phyloP scores from a whole-genome alignment of 495 filamentous ascomycete species.

The Bryoglossum gracile region DNA sequence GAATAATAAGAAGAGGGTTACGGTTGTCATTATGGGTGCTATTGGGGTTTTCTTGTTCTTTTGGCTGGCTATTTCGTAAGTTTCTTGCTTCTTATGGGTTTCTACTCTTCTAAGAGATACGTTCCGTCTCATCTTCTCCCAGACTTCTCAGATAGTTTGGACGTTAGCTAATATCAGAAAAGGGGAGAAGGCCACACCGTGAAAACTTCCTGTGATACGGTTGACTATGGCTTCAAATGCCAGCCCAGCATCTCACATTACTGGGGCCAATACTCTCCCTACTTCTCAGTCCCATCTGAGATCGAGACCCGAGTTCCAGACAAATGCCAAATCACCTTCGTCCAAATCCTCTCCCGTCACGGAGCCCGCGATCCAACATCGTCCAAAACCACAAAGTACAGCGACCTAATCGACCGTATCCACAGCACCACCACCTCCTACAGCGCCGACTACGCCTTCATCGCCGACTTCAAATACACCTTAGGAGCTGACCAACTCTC shows the following conservation, averaged over 20 bases:
- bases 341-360: slow-evolving; percentile 71
- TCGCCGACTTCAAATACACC: slow-evolving; percentile 61
- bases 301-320: slow-evolving; percentile 49
- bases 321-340: slow-evolving; percentile 66
- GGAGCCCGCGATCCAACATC: slow-evolving; percentile 74
- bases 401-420: slow-evolving; percentile 49
- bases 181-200: not conserved
- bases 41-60: slow-evolving; percentile 13
- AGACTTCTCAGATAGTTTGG: too few relatives aligned
- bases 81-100: not conserved
- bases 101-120: too few relatives aligned
- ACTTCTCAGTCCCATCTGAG: slow-evolving; percentile 61
- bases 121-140: too few relatives aligned
- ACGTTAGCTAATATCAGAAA: not conserved
- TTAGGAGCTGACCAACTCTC: slow-evolving; percentile 73
- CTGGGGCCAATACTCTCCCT: slow-evolving; percentile 87
- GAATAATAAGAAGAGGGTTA: not conserved
- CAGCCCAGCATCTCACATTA: slow-evolving; percentile 50
- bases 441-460: slow-evolving; percentile 51
- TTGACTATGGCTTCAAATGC: slow-evolving; percentile 58
- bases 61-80: slow-evolving; percentile 17
- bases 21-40: slow-evolving; percentile 3
- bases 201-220: slow-evolving; percentile 45
- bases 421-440: slow-evolving; percentile 53
- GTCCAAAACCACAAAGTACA: slow-evolving; percentile 52